Conservation (phyloP, 306 rosid genomes). For the Vachellia collinsii region DNA sequence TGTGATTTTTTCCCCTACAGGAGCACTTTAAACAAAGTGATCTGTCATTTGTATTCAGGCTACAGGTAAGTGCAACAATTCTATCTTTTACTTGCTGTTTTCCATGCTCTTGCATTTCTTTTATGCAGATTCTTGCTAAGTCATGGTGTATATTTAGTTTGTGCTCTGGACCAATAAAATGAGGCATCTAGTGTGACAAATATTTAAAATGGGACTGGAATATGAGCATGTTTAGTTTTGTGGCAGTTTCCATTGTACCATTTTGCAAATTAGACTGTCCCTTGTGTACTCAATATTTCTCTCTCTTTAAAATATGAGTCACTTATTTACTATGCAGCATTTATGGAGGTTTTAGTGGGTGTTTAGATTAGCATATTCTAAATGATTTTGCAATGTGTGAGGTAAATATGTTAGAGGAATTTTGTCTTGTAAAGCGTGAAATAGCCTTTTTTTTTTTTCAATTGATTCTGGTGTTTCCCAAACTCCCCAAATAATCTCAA, state of each 20-base stretch:
- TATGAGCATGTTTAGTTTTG: neutral
- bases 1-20: conserved; percentile 53
- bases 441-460: too few relatives aligned
- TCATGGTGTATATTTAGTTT: neutral
- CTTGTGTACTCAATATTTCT: neutral
- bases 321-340: neutral
- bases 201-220: neutral
- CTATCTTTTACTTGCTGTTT: conserved; percentile 21
- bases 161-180: neutral
- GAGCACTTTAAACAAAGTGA: conserved; percentile 91
- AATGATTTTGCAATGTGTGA: too few relatives aligned
- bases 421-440: too few relatives aligned
- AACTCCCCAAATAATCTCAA: neutral
- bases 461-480: too few relatives aligned
- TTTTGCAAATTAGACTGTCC: neutral
- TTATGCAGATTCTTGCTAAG: neutral
- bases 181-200: neutral
- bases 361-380: too few relatives aligned
- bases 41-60: conserved; percentile 91
- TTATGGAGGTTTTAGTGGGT: neutral
- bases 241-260: neutral
- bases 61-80: conserved; percentile 70
- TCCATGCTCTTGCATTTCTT: conserved; percentile 17
- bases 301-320: neutral
- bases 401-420: too few relatives aligned